Base-by-base conservation (phyloP, 106 monocot genomes). In the Acorus gramineus region DNA sequence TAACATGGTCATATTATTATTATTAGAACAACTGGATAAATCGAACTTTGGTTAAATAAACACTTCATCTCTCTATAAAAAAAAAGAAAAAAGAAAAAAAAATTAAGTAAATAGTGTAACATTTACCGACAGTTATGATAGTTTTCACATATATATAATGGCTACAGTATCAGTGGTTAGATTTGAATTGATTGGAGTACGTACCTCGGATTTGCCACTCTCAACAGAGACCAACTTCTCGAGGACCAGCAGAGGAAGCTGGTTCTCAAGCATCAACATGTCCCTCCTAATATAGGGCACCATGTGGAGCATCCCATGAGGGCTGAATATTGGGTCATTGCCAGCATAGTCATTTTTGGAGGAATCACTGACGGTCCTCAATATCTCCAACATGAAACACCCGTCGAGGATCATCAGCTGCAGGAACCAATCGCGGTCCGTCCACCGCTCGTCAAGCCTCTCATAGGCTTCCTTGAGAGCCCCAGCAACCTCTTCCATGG, bases 201-300 rank as follows among this genome's bases (percentile, higher is more conserved):
- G 3, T 56, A 82, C 78, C 74, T 62, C 28, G 7, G 63, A 7
- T 64, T 60, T 62, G 65, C 74, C 74, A 6, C 61, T 59, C 61
- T 84, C 82, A 1, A 77, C 81, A 28, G 78, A 28, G 12, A 83
- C 45, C 3, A 96, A 72, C 76, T 53, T 87, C 63, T 76, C 71
- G 6, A 96, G 70, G 13, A 80, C 82, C 5, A 87, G 61, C 48
- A 96, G 60, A 5, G 95, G 95, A 44, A 90, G 65, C 67, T 96
- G 95, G 74, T 96, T 96, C 80, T 96, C 95, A 5, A 96, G 14
- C 78, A 87, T 78, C 43, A 96, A 69, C 95, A 87, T 90, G 61
- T 96, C 95, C n/a, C 90, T 74, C 73, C 73, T 80, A 42, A 87
- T 87, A 66, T 80, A 87, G 4, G 85, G 85, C 47, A 81, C 68